Percentiles rank a stretch among this genome's conserved stretches.
Conservation (phyloP, 1,139 yeast genomes). For the Pichia kudriavzevii region DNA sequence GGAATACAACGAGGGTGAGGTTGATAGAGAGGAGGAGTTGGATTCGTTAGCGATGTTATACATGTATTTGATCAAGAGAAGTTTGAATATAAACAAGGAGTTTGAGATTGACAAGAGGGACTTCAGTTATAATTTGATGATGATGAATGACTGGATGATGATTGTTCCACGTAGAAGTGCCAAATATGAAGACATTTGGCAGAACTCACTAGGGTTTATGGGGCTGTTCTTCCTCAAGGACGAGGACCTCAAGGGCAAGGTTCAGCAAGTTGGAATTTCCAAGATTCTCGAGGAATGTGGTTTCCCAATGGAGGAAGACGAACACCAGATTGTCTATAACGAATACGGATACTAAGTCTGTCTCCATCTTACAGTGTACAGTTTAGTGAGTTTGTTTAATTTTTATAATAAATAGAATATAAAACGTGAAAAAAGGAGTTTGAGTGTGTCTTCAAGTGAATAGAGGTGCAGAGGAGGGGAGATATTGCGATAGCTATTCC, state of each 20-base stretch:
- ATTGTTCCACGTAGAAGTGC: constrained; percentile 67
- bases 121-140: constrained; percentile 71
- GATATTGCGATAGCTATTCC: too few species aligned
- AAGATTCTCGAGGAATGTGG: constrained; percentile 54
- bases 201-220: constrained; percentile 69
- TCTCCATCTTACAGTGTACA: too few species aligned
- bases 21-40: constrained; percentile 39
- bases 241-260: constrained; percentile 39
- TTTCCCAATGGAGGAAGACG: constrained; percentile 45
- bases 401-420: too few species aligned
- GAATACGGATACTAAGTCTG: constrained; percentile 39
- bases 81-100: constrained; percentile 57
- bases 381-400: too few species aligned
- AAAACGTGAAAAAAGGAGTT: too few species aligned
- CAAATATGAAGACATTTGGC: constrained; percentile 41
- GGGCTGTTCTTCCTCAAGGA: constrained; percentile 76
- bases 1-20: constrained; percentile 22
- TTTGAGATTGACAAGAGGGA: constrained; percentile 29
- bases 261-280: constrained; percentile 38
- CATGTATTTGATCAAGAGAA: constrained; percentile 62
- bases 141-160: constrained; percentile 79
- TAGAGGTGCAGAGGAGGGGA: too few species aligned
- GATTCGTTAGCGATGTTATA: constrained; percentile 57
- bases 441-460: too few species aligned
- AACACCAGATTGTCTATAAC: constrained; percentile 32